Evolutionary conservation across 805 yeast genomes (phyloP).

Genomic region (Diddensiella transvaalensis): DNA sequence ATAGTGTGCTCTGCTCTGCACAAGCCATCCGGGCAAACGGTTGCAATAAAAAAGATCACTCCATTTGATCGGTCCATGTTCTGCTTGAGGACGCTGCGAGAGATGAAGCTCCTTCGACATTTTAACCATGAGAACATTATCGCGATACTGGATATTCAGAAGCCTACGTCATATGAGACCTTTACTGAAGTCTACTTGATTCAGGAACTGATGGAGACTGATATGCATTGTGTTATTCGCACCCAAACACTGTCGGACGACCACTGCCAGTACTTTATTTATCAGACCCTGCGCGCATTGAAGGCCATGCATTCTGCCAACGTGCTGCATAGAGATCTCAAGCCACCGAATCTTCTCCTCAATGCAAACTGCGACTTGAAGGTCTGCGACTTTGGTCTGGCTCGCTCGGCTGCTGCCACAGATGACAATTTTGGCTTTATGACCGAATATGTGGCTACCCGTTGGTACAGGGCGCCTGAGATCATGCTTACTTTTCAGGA

Average conservation of each 20-base stretch:
- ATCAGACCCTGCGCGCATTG: slow-evolving; percentile 85
- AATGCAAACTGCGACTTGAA: slow-evolving; percentile 96
- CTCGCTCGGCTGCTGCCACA: slow-evolving; percentile 82
- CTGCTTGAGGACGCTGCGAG: slow-evolving; percentile 84
- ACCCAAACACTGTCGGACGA: slow-evolving; percentile 86
- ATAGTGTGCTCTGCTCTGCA: slow-evolving; percentile 86
- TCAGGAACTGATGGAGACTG: slow-evolving; percentile 93
- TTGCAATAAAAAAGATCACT: slow-evolving; percentile 92
- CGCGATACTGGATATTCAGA: slow-evolving; percentile 81
- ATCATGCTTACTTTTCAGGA: slow-evolving; percentile 93
- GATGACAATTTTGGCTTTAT: slow-evolving; percentile 87
- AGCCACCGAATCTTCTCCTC: slow-evolving; percentile 89
- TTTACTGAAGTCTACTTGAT: slow-evolving; percentile 84
- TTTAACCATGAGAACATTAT: slow-evolving; percentile 94
- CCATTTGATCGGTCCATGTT: slow-evolving; percentile 89
- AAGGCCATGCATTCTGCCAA: slow-evolving; percentile 92
- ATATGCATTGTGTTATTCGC: slow-evolving; percentile 92
- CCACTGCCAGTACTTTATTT: slow-evolving; percentile 89
- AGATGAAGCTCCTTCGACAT: slow-evolving; percentile 80
- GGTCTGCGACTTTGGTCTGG: slow-evolving; percentile 94
- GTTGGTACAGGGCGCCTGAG: slow-evolving; percentile 99
- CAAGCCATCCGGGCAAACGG: slow-evolving; percentile 77
- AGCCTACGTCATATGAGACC: slow-evolving; percentile 69
- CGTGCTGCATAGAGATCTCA: slow-evolving; percentile 88
- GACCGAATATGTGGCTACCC: slow-evolving; percentile 96